Base-by-base conservation (phyloP, 805 yeast genomes). In the Ogataea thermomethanolica region DNA sequence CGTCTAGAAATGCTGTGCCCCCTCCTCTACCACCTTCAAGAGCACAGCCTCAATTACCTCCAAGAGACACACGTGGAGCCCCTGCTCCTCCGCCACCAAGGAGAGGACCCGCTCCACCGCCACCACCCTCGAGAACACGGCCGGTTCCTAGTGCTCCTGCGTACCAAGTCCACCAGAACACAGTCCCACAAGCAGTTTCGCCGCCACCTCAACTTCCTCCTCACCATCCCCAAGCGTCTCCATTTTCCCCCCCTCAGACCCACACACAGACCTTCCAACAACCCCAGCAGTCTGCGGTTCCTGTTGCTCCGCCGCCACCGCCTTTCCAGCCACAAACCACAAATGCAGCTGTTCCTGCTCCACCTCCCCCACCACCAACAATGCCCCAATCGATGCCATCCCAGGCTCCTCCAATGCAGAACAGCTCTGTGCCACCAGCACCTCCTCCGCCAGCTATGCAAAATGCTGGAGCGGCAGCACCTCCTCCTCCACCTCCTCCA, bases 101-200 rank as follows among this genome's bases (percentile, higher is more conserved):
- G 32, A 49, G 54, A 35, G 56, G 61, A 15, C 64, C 65, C 33
- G 71, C 68, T 17, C 71, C 69, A n/a, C 75, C 70, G 23, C 74
- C 71, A n/a, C 70, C 67, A 23, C 69, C 73, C 9, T 64, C 73
- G 4, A 65, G 60, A 39, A 41, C 24, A 35, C 51, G 23, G 27
- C 50, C 44, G 36, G 31, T 24, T 20, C 53, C 39, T 29, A 47
- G 33, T 12, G 45, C 25, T 35, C 54, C 38, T 5, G 45, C 40
- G 27, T 31, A 17, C 31, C 37, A 17, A 17, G 20, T 17, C 20
- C 20, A 17, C 25, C 42, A 17, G 13, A 25, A 35, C 14, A 29
- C 44, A 13, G 28, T 33, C 12, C 45, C 48, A 13, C 44, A 39
- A 22, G 34, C 29, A 12, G 33, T 10, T 3, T 29, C 42, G 6